phyloP scores from a whole-genome alignment of 805 yeast species.

The Candida chilensis region DNA sequence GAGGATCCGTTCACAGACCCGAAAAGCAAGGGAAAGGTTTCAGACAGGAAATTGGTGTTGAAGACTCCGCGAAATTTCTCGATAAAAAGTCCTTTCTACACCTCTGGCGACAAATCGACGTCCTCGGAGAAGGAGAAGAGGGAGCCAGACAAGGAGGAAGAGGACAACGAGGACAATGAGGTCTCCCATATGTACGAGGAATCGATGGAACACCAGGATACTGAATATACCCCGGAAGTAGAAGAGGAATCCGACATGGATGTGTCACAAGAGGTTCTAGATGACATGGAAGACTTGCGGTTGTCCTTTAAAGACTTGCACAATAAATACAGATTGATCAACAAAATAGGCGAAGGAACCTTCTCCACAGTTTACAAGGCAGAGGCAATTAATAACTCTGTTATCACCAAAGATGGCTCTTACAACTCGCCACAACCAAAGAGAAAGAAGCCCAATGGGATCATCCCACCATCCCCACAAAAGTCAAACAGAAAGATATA shows the following conservation, averaged over 20 bases:
- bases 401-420: constrained; percentile 19
- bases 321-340: constrained; percentile 37
- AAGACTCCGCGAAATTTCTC: too few species aligned
- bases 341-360: constrained; percentile 62
- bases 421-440: too few species aligned
- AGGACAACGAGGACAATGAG: too few species aligned
- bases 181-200: too few species aligned
- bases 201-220: background rate
- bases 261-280: constrained; percentile 41
- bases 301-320: constrained; percentile 45
- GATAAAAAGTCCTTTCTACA: too few species aligned
- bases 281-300: constrained; percentile 48
- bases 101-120: too few species aligned
- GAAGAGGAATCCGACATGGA: constrained; percentile 26
- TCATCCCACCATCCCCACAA: too few species aligned
- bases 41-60: background rate
- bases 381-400: constrained; percentile 36
- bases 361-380: constrained; percentile 57
- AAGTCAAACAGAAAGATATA: constrained; percentile 23
- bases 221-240: background rate
- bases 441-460: too few species aligned
- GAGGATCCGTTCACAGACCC: background rate
- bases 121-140: too few species aligned
- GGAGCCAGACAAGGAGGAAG: too few species aligned
- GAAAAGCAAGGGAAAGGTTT: background rate